Evolutionary conservation across 371 early-diverging fungal genomes (phyloP).

Genomic region (Mucor sp.): DNA sequence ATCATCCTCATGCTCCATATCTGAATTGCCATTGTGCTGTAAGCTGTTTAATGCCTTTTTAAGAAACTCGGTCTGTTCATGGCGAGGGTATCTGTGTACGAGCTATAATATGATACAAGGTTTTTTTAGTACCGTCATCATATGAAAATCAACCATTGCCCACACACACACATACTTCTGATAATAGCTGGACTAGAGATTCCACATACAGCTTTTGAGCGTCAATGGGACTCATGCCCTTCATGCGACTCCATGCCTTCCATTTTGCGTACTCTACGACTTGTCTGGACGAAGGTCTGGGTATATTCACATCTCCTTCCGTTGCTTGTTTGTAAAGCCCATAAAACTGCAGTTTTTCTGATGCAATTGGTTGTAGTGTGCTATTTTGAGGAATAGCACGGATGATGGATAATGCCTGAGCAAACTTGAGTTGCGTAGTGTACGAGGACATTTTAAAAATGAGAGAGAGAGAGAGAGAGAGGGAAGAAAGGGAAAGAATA

Average conservation of each 20-base stretch:
- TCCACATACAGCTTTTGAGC: constrained; percentile 33
- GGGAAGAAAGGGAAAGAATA: background rate
- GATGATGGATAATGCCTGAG: constrained; percentile 24
- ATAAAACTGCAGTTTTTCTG: constrained; percentile 71
- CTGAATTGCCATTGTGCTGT: constrained; percentile 6
- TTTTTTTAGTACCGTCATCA: background rate
- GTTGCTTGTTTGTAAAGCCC: constrained; percentile 76
- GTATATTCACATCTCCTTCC: constrained; percentile 62
- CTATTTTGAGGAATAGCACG: constrained; percentile 23
- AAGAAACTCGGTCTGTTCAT: constrained; percentile 19
- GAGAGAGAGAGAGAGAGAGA: background rate
- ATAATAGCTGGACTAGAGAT: constrained; percentile 23
- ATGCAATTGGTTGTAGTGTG: constrained; percentile 56
- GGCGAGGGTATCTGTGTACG: constrained; percentile 28
- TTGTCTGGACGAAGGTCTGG: constrained; percentile 34
- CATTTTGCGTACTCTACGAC: constrained; percentile 32
- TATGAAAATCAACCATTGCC: background rate
- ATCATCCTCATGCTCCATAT: constrained; percentile 9
- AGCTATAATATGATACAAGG: constrained; percentile 4
- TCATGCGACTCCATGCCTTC: constrained; percentile 35
- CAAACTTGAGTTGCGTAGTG: constrained; percentile 17
- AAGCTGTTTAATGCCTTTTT: constrained; percentile 20
- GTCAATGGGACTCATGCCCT: constrained; percentile 29
- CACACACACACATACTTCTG: constrained; percentile 15
- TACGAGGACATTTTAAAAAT: constrained; percentile 5